phyloP scores from a whole-genome alignment of 495 filamentous ascomycete genomes.

The Neurospora discreta region DNA sequence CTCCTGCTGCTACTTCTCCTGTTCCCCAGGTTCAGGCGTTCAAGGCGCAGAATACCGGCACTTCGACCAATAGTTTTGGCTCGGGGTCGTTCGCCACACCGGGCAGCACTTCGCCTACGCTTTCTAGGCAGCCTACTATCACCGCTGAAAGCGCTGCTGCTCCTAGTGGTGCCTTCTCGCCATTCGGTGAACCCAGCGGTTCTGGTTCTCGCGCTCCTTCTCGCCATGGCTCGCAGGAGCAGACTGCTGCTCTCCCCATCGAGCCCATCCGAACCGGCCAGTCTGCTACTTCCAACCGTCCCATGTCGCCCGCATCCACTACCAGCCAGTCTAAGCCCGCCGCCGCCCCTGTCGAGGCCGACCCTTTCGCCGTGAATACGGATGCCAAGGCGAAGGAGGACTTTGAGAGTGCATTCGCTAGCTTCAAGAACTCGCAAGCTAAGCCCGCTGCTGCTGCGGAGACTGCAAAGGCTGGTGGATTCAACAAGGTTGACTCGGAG shows the following conservation, averaged over 20 bases:
- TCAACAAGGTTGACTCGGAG: slow-evolving; percentile 47
- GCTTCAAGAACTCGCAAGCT: slow-evolving; percentile 35
- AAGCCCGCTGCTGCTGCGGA: slow-evolving; percentile 13
- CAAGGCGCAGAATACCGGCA: slow-evolving; percentile 46
- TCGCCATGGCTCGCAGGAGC: neutral
- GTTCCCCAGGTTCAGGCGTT: slow-evolving; percentile 43
- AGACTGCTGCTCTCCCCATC: slow-evolving; percentile 14
- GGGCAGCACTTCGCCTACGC: slow-evolving; percentile 43
- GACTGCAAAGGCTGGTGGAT: slow-evolving; percentile 23
- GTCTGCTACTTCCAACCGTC: slow-evolving; percentile 21
- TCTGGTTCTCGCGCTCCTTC: slow-evolving; percentile 6
- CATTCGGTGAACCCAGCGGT: slow-evolving; percentile 43
- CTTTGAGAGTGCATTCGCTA: slow-evolving; percentile 64
- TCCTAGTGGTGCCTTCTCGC: slow-evolving; percentile 35
- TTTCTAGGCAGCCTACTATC: slow-evolving; percentile 35
- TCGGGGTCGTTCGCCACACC: slow-evolving; percentile 38
- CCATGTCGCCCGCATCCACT: slow-evolving; percentile 10
- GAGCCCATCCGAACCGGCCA: slow-evolving; percentile 24
- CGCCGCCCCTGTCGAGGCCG: slow-evolving; percentile 11
- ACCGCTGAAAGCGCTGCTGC: slow-evolving; percentile 26
- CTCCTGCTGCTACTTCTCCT: slow-evolving; percentile 36
- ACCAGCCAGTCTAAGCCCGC: slow-evolving; percentile 10
- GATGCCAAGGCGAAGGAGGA: slow-evolving; percentile 57
- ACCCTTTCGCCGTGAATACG: slow-evolving; percentile 45
- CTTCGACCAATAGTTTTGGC: slow-evolving; percentile 38